Base-by-base conservation (phyloP, 305 asterid genomes). In the Solanum hybrid region DNA sequence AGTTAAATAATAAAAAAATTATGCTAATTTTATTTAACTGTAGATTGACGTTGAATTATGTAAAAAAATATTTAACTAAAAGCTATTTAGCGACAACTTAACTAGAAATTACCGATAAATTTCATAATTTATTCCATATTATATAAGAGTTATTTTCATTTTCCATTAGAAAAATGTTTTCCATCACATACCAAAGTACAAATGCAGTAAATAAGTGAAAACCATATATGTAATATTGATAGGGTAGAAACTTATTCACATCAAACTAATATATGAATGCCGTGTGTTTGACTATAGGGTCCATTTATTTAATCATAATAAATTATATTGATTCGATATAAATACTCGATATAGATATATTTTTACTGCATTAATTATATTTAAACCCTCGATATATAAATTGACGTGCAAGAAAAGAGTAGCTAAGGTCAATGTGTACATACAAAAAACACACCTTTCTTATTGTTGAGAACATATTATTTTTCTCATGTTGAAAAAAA, bases 281-380 rank as follows among this genome's bases (percentile, higher is more conserved):
- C 1, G 5, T 65, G 29, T 68, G 29, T 68, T 68, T 68, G 31
- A 68, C 1, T n/a, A 10, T 10, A 70, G 8, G 24, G 31, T 70
- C 24, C 4, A 5, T 65, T 65, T 4, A 65, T 9, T 65, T 65
- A n/a, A 20, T 0, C 5, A 3, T 24, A 2, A n/a, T 10, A 10
- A 68, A 24, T 65, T 68, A 24, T n/a, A 68, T 68, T 68, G 1
- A 68, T 10, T 68, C 6, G 3, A n/a, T 68, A 10, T 24, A 70
- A 10, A 24, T 5, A 70, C 0, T 24, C 2, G 2, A 26, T 1
- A 0, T 0, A 9, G 0, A 24, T 70, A 24, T 10, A 0, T 70
- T 70, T 24, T 2, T 70, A 68, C 4, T 6, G 7, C 65, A 5
- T 14, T 14, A 45, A 45, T 45, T 45, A 57, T 57, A 57, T 17